Percentiles rank a stretch among this genome's conserved stretches.
Evolutionary conservation across 371 early-diverging fungal species (phyloP).

Genomic region (Thermomucor indicae-seudaticae): DNA sequence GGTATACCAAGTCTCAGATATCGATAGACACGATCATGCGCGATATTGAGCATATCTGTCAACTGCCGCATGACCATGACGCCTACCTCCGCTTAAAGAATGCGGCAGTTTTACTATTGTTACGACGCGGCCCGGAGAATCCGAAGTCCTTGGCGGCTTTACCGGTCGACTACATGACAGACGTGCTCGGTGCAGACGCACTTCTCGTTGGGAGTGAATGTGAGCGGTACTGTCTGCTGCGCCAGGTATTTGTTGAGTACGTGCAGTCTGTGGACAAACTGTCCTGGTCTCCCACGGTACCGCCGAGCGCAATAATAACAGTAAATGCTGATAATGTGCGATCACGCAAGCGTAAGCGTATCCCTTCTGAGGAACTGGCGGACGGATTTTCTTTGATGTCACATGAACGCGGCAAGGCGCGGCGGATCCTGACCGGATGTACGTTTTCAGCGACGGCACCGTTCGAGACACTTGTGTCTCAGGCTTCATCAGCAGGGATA

Average conservation of each 20-base stretch:
- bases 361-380: slow-evolving; percentile 35
- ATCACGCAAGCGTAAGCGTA: slow-evolving; percentile 32
- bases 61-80: slow-evolving; percentile 26
- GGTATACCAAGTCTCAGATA: slow-evolving; percentile 27
- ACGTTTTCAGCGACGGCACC: slow-evolving; percentile 36
- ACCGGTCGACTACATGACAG: slow-evolving; percentile 47
- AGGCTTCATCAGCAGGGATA: slow-evolving; percentile 39
- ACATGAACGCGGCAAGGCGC: not conserved
- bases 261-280: slow-evolving; percentile 42
- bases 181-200: slow-evolving; percentile 38
- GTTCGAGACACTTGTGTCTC: slow-evolving; percentile 30
- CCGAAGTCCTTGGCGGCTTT: slow-evolving; percentile 23
- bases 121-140: slow-evolving; percentile 34
- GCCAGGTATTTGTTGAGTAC: slow-evolving; percentile 24
- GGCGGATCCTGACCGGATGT: not conserved
- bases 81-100: slow-evolving; percentile 35
- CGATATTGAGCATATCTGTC: slow-evolving; percentile 41
- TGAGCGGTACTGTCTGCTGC: slow-evolving; percentile 32
- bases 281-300: slow-evolving; percentile 35
- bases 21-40: slow-evolving; percentile 31
- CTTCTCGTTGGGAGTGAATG: slow-evolving; percentile 33
- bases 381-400: too few species aligned
- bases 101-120: slow-evolving; percentile 31
- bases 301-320: slow-evolving; percentile 31
- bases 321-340: slow-evolving; percentile 4